Evolutionary conservation across 2,329 filamentous ascomycete species (phyloP).

Genomic region (Penicillium sp.): DNA sequence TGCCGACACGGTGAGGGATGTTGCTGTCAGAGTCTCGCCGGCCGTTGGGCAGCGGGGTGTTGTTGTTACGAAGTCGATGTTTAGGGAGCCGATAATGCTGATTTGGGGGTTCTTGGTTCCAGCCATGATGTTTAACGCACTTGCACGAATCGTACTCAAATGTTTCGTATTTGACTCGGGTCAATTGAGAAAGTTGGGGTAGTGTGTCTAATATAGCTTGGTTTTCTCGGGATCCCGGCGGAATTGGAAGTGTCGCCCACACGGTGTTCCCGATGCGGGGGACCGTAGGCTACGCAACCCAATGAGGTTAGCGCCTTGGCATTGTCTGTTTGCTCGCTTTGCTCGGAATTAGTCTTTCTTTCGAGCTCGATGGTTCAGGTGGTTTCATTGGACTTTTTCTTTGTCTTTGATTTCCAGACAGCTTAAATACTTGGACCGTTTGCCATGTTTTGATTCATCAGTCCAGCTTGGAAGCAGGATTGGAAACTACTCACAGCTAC

Average conservation of each 20-base stretch:
- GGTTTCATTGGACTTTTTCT: too few relatives aligned
- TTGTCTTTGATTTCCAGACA: too few relatives aligned
- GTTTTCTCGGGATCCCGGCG: not conserved
- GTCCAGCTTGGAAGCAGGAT: too few relatives aligned
- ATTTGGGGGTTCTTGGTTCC: slow-evolving; percentile 48
- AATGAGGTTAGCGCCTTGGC: not conserved
- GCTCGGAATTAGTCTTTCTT: too few relatives aligned
- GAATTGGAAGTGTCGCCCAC: not conserved
- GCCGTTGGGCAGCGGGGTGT: slow-evolving; percentile 75
- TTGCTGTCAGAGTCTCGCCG: slow-evolving; percentile 80
- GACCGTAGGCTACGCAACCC: not conserved
- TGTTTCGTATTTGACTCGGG: not conserved
- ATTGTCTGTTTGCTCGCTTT: not conserved
- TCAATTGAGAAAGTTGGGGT: not conserved
- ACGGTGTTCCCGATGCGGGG: not conserved
- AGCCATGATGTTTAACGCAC: not conserved
- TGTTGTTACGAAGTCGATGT: slow-evolving; percentile 83
- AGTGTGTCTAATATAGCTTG: not conserved
- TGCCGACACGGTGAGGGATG: slow-evolving; percentile 67
- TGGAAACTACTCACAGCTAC: too few relatives aligned
- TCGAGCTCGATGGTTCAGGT: too few relatives aligned
- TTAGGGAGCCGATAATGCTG: slow-evolving; percentile 81
- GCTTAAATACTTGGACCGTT: too few relatives aligned
- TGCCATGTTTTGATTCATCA: too few relatives aligned
- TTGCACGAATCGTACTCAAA: too few relatives aligned